phyloP scores from a whole-genome alignment of 306 rosid species.

The Trichosanthes cucumerina region DNA sequence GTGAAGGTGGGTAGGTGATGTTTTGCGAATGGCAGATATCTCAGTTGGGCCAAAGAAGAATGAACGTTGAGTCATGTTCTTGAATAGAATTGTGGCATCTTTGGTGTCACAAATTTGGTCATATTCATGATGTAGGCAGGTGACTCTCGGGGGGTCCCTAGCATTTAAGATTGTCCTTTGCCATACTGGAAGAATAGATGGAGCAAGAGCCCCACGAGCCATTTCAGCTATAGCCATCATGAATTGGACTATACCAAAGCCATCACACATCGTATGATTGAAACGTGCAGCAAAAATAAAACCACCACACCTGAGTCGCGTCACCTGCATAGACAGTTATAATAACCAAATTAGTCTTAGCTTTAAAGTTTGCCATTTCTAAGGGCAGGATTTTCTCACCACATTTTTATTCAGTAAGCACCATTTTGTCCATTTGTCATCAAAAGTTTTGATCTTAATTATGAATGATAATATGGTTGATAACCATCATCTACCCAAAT shows the following conservation, averaged over 20 bases:
- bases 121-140: slow-evolving; percentile 7
- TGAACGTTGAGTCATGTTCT: neutral
- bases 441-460: too few relatives aligned
- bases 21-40: neutral
- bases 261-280: slow-evolving; percentile 21
- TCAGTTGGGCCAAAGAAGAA: slow-evolving; percentile 14
- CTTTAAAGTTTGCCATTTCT: too few relatives aligned
- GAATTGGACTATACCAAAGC: neutral
- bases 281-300: slow-evolving; percentile 14
- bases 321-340: neutral
- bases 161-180: slow-evolving; percentile 1
- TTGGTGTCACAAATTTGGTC: neutral
- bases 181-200: slow-evolving; percentile 23
- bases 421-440: too few relatives aligned
- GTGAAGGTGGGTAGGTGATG: neutral
- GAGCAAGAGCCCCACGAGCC: slow-evolving; percentile 2
- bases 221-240: slow-evolving; percentile 12
- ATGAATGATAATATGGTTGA: too few relatives aligned
- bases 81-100: neutral
- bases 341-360: neutral
- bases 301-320: slow-evolving; percentile 20
- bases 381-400: neutral
- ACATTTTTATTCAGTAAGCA: too few relatives aligned
- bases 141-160: slow-evolving; percentile 12
- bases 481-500: too few relatives aligned